Evolutionary conservation across 2,329 filamentous ascomycete species (phyloP).

Genomic region (Beauveria varroae): DNA sequence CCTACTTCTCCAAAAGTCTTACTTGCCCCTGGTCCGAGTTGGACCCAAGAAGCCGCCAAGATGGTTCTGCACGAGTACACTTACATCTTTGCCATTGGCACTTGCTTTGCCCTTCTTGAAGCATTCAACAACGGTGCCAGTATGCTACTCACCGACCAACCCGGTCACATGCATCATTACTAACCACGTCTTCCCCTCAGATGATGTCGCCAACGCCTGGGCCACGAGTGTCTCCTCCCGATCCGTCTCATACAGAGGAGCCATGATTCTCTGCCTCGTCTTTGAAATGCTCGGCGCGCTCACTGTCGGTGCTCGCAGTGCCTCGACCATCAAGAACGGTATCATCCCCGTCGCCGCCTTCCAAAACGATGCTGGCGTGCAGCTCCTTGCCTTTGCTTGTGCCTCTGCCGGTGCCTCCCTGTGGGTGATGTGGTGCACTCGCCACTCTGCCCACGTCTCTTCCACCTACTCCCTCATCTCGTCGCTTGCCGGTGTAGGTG

Average conservation of each 20-base stretch:
- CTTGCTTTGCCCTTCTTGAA: conserved; percentile 67
- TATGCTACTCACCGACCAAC: conserved; percentile 34
- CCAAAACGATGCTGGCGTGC: conserved; percentile 52
- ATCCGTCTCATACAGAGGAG: conserved; percentile 63
- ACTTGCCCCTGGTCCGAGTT: neutral
- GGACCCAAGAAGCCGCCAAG: conserved; percentile 21
- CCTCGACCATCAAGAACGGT: conserved; percentile 73
- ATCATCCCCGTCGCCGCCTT: conserved; percentile 58
- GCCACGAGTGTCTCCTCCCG: conserved; percentile 75
- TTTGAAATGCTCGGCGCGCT: conserved; percentile 64
- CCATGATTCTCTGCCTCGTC: conserved; percentile 57
- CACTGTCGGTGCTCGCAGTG: conserved; percentile 60
- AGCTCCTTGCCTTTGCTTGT: conserved; percentile 61
- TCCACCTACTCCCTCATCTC: conserved; percentile 67
- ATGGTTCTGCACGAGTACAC: conserved; percentile 57
- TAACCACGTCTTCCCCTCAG: conserved; percentile 26
- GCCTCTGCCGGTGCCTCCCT: conserved; percentile 56
- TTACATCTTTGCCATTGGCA: conserved; percentile 70
- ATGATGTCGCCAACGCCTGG: conserved; percentile 82
- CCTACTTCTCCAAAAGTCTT: neutral
- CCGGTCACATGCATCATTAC: neutral
- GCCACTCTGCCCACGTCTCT: conserved; percentile 64
- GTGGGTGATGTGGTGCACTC: conserved; percentile 78
- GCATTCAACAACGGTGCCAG: conserved; percentile 74
- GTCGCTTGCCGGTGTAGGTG: conserved; percentile 60